These are phyloP conservation scores for Handroanthus guayacan DNA, from an alignment of 257 asterid genomes.

Conservation along the genomic window DNA sequence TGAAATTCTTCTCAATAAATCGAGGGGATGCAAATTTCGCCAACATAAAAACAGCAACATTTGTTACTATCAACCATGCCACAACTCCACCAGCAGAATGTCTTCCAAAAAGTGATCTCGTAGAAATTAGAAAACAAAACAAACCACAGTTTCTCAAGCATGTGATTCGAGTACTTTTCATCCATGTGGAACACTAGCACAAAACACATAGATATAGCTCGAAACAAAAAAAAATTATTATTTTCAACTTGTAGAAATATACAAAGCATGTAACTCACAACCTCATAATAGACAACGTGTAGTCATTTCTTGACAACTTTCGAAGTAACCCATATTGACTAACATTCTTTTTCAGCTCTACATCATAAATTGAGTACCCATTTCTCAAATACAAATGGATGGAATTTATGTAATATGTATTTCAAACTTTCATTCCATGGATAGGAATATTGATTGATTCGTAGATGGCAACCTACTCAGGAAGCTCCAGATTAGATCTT, in stretches of 20 bases:
- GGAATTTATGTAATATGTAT: not conserved
- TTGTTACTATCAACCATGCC: conserved; percentile 64
- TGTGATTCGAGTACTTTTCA: conserved; percentile 19
- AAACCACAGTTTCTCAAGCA: conserved; percentile 3
- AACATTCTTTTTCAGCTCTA: not conserved
- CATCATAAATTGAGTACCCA: not conserved
- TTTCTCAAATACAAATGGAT: not conserved
- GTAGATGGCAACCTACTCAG: too few species aligned
- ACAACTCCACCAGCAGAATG: conserved; percentile 75
- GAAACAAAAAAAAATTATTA: too few species aligned
- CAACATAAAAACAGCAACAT: conserved; percentile 72
- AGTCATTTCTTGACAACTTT: not conserved
- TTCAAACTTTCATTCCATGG: not conserved
- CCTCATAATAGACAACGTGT: not conserved
- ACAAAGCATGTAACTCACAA: not conserved
- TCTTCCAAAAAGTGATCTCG: conserved; percentile 55
- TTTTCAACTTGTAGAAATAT: not conserved
- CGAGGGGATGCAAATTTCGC: conserved; percentile 64
- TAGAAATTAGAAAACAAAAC: conserved; percentile 38
- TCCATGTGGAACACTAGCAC: not conserved
- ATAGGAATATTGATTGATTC: not conserved
- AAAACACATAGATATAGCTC: not conserved
- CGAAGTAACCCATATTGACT: not conserved
- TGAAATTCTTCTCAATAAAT: conserved; percentile 83
- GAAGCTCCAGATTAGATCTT: too few species aligned